phyloP scores from a whole-genome alignment of 176 grass and related monocot genomes.

The Tillandsia leiboldiana region DNA sequence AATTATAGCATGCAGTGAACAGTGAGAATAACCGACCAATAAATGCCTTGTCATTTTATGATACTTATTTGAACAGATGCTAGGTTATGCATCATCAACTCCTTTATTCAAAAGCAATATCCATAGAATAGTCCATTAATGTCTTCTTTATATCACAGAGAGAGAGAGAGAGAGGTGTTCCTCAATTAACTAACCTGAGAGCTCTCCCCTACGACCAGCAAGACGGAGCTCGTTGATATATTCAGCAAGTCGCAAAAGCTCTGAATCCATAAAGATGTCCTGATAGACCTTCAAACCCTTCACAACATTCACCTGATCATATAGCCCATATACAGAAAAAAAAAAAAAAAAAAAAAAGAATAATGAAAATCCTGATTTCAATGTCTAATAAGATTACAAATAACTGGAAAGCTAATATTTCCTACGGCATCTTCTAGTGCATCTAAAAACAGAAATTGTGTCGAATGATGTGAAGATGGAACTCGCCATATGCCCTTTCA shows the following conservation, averaged over 20 bases:
- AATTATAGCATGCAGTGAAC: not conserved
- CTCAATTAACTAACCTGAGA: slow-evolving; percentile 69
- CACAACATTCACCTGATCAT: slow-evolving; percentile 85
- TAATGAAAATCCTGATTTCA: slow-evolving; percentile 10
- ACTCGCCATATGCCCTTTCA: slow-evolving; percentile 98
- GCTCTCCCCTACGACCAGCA: slow-evolving; percentile 77
- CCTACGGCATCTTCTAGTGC: slow-evolving; percentile 62
- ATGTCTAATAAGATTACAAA: slow-evolving; percentile 7
- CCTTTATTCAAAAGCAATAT: too few relatives aligned
- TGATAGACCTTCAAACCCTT: slow-evolving; percentile 97
- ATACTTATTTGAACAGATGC: not conserved
- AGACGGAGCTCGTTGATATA: slow-evolving; percentile 84
- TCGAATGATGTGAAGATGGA: slow-evolving; percentile 51
- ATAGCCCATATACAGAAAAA: not conserved
- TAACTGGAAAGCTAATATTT: slow-evolving; percentile 42
- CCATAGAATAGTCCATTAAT: too few relatives aligned
- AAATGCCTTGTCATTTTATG: not conserved
- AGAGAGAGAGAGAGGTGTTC: slow-evolving; percentile 5
- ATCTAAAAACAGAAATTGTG: slow-evolving; percentile 49
- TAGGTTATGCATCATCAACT: too few relatives aligned
- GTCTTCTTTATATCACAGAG: not conserved
- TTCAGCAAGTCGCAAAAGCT: slow-evolving; percentile 66
- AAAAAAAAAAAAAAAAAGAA: slow-evolving; percentile 23
- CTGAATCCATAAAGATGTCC: slow-evolving; percentile 73
- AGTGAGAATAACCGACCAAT: not conserved